These are phyloP conservation scores for Kazachstania sp. DNA, from an alignment of 1,139 yeast genomes.

Conservation along the genomic window DNA sequence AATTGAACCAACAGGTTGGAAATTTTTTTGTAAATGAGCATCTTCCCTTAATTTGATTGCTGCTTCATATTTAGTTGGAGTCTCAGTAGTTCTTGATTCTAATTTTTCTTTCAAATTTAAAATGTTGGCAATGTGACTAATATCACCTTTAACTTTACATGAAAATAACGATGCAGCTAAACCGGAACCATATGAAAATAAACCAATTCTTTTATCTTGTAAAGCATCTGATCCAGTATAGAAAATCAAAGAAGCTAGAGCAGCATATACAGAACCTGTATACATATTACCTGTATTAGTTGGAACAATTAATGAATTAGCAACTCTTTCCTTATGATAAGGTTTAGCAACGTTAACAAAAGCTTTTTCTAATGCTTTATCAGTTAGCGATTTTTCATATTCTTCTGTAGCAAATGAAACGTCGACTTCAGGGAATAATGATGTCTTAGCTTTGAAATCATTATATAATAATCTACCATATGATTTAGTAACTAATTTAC, in stretches of 20 bases:
- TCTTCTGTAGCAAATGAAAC: constrained; percentile 45
- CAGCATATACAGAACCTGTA: constrained; percentile 88
- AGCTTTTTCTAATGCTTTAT: constrained; percentile 74
- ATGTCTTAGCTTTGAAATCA: constrained; percentile 66
- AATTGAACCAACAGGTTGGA: constrained; percentile 69
- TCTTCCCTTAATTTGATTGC: constrained; percentile 83
- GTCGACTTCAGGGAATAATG: constrained; percentile 56
- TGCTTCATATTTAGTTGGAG: constrained; percentile 76
- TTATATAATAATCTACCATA: constrained; percentile 88
- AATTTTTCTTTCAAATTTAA: constrained; percentile 66
- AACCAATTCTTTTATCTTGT: constrained; percentile 77
- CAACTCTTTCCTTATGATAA: constrained; percentile 58
- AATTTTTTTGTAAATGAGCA: constrained; percentile 73
- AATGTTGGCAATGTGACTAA: constrained; percentile 54
- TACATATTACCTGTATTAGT: constrained; percentile 99
- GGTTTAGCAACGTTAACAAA: constrained; percentile 76
- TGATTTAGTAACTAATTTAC: constrained; percentile 89
- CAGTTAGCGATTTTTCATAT: constrained; percentile 73
- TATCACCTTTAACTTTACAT: constrained; percentile 71
- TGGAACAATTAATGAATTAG: constrained; percentile 77
- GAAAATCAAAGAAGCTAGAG: constrained; percentile 72
- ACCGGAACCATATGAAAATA: constrained; percentile 98
- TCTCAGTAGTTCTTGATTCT: constrained; percentile 47
- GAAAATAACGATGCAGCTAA: constrained; percentile 87
- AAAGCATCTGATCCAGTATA: constrained; percentile 66